phyloP scores from a whole-genome alignment of 257 asterid species.

The Solanum chiquidenum region DNA sequence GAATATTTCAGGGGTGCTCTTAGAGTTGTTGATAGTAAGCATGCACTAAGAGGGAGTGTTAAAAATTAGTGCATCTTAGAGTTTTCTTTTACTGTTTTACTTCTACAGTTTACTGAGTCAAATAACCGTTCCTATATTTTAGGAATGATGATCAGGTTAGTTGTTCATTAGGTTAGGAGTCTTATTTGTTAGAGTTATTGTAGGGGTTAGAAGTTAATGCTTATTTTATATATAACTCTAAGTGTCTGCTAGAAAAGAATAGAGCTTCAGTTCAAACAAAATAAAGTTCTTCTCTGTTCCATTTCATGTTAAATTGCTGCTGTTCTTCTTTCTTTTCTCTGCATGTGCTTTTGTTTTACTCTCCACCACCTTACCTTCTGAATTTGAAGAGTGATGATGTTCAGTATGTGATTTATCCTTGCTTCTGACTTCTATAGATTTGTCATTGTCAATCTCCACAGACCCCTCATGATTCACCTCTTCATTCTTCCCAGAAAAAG shows the following conservation, averaged over 20 bases:
- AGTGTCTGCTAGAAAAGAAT: background rate
- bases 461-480: too few relatives aligned
- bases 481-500: too few relatives aligned
- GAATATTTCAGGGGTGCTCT: too few relatives aligned
- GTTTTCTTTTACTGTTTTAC: background rate
- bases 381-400: too few relatives aligned
- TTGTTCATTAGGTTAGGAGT: background rate
- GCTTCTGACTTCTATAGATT: too few relatives aligned
- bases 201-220: background rate
- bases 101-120: background rate
- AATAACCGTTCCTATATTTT: background rate
- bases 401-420: too few relatives aligned
- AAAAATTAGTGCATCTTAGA: background rate
- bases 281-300: background rate
- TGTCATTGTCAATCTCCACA: too few relatives aligned
- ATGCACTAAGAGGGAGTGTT: too few relatives aligned
- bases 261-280: background rate
- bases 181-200: background rate
- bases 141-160: background rate
- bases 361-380: too few relatives aligned
- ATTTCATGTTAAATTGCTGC: background rate
- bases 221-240: background rate
- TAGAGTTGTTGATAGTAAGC: too few relatives aligned
- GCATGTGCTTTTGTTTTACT: background rate
- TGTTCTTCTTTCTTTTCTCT: background rate